These are phyloP conservation scores for Mucor ambiguus DNA, from an alignment of 371 early-diverging fungal genomes.

Conservation along the genomic window DNA sequence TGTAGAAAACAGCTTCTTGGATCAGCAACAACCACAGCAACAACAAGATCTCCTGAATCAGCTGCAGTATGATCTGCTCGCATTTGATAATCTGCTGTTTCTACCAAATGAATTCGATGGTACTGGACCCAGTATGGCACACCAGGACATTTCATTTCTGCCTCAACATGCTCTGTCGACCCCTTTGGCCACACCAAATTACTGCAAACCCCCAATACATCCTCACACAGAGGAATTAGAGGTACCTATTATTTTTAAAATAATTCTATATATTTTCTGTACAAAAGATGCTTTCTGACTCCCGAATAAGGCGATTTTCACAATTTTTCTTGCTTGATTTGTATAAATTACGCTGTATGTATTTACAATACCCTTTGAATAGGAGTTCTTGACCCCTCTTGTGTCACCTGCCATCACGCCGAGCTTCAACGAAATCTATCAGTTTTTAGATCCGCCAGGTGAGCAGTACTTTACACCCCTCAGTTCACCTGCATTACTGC, in stretches of 20 bases:
- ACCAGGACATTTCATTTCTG: background rate
- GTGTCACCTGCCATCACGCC: slow-evolving; percentile 69
- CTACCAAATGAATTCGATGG: background rate
- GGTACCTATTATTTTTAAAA: background rate
- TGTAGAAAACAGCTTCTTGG: background rate
- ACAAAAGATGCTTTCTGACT: too few species aligned
- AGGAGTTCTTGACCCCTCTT: slow-evolving; percentile 56
- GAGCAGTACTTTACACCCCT: slow-evolving; percentile 60
- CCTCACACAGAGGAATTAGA: background rate
- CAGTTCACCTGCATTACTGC: slow-evolving; percentile 47
- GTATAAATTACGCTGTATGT: slow-evolving; percentile 2
- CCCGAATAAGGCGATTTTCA: background rate
- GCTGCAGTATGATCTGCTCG: background rate
- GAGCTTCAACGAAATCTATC: slow-evolving; percentile 31
- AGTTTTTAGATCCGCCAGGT: slow-evolving; percentile 20
- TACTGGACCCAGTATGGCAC: background rate
- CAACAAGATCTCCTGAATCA: background rate
- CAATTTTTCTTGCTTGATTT: background rate
- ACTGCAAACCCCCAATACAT: slow-evolving; percentile 11
- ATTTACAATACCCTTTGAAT: slow-evolving; percentile 8
- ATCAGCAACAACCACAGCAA: background rate
- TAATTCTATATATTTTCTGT: background rate
- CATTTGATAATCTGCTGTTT: background rate
- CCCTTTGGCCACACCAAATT: slow-evolving; percentile 12
- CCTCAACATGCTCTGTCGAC: slow-evolving; percentile 10